These are phyloP conservation scores for Neurospora sp. DNA, from an alignment of 495 filamentous ascomycete genomes.

Conservation along the genomic window DNA sequence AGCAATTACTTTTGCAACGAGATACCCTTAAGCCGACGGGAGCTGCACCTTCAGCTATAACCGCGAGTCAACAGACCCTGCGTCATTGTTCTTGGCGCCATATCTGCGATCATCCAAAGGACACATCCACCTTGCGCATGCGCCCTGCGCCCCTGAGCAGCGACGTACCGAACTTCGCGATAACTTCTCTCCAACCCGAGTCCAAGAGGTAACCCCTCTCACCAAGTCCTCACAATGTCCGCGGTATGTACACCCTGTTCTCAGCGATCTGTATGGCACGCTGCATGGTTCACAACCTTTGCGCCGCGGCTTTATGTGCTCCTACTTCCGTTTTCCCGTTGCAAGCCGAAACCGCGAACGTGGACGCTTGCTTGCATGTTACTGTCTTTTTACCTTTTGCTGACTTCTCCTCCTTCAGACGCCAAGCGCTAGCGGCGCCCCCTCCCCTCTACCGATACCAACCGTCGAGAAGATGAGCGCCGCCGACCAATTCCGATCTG, in stretches of 20 bases:
- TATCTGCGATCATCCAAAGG: background rate
- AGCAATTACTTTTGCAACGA: background rate
- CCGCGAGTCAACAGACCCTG: slow-evolving; percentile 8
- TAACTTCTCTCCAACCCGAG: background rate
- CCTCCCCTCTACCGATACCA: slow-evolving; percentile 1
- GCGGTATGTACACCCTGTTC: slow-evolving; percentile 16
- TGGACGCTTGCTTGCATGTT: background rate
- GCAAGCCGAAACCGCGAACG: background rate
- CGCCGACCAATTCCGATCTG: slow-evolving; percentile 28
- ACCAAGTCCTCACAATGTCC: slow-evolving; percentile 19
- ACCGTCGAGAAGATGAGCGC: slow-evolving; percentile 7
- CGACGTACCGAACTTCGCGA: background rate
- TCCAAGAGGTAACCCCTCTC: background rate
- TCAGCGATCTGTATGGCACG: background rate
- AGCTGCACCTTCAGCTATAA: background rate
- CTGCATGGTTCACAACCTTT: background rate
- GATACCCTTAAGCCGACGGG: background rate
- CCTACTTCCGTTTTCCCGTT: background rate
- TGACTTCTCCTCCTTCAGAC: background rate
- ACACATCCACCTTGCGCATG: background rate
- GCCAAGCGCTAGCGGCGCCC: slow-evolving; percentile 17
- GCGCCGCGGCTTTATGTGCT: background rate
- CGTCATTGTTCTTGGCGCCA: background rate
- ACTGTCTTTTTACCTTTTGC: background rate
- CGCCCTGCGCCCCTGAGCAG: background rate